phyloP scores from a whole-genome alignment of 2,329 filamentous ascomycete genomes.

The Scedosporium apiospermum region DNA sequence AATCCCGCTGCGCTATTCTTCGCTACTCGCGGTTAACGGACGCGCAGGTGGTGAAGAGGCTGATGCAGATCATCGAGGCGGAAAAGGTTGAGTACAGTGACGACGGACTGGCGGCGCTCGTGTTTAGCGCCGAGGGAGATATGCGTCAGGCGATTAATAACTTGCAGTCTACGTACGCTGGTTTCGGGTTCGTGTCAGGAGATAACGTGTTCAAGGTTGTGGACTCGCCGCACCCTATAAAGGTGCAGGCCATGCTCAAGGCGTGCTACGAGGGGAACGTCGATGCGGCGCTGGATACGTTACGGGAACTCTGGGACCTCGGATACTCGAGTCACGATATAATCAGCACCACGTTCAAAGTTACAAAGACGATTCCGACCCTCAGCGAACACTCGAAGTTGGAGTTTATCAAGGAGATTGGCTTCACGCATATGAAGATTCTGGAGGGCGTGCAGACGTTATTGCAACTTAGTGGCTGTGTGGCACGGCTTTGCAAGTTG shows the following conservation, averaged over 20 bases:
- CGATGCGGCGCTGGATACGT: conserved; percentile 72
- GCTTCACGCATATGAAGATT: conserved; percentile 98
- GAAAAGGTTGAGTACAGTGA: conserved; percentile 87
- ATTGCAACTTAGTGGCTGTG: conserved; percentile 84
- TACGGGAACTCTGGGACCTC: conserved; percentile 87
- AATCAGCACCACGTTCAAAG: conserved; percentile 97
- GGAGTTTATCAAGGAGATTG: conserved; percentile 97
- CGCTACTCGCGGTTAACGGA: conserved; percentile 90
- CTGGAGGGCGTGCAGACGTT: conserved; percentile 95
- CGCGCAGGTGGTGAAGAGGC: conserved; percentile 78
- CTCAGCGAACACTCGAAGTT: conserved; percentile 91
- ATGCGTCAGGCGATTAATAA: conserved; percentile 99
- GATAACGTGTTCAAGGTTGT: conserved; percentile 98
- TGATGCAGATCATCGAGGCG: conserved; percentile 86
- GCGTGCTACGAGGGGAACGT: conserved; percentile 89
- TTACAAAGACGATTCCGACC: conserved; percentile 90
- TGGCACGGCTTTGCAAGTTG: conserved; percentile 84
- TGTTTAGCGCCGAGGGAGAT: conserved; percentile 95
- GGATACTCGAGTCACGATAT: conserved; percentile 99
- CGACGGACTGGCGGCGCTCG: conserved; percentile 87
- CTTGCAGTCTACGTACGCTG: conserved; percentile 82
- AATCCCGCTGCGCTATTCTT: conserved; percentile 92
- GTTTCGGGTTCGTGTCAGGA: conserved; percentile 93
- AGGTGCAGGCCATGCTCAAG: conserved; percentile 97
- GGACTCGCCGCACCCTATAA: conserved; percentile 93